Base-by-base conservation (phyloP, 2,329 filamentous ascomycete genomes). In the Verticillium alfalfae region DNA sequence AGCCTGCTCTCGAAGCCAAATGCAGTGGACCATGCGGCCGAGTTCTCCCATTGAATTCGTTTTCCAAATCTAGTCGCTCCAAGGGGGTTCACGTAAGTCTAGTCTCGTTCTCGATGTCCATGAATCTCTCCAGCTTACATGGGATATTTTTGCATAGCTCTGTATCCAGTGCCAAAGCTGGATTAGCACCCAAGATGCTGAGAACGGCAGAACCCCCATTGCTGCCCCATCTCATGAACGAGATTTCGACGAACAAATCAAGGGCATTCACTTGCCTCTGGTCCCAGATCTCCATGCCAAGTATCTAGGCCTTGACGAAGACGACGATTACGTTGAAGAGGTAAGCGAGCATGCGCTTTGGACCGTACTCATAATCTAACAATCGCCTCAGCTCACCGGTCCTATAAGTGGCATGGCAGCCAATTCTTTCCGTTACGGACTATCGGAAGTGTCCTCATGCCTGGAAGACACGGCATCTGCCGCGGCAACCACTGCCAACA, bases 151-250 rank as follows among this genome's bases (percentile, higher is more conserved):
- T 22, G n/a, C 31, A 26, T 5, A 78, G 76, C 66, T 66, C 39
- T 78, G 76, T 63, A 67, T 63, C 49, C 64, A 67, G 60, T 78
- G 76, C 59, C 68, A 66, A 10, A 73, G 71, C 3, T 78, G 76
- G 76, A 67, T 61, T 0, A 72, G 74, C 37, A 71, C 69, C 1
- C 74, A 76, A 45, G n/a, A 52, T 52, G 45, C 45, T 9, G 76
- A 78, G 38, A 71, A 71, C 0, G 66, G 64, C 10, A 66, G 58
- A 10, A 38, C 62, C 26, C 64, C 64, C 4, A 59, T 54, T 58
- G 64, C 58, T n/a, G 56, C 62, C 4, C 64, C 62, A 1, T 22
- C 59, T 6, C 59, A 61, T 2, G 31, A 18, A 15, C 56, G 56
- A 2, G 64, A 65, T 3, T 55, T 58, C 2, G 16, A 58, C 1